Base-by-base conservation (phyloP, 345 rosid species). In the Sonneratia caseolaris region DNA sequence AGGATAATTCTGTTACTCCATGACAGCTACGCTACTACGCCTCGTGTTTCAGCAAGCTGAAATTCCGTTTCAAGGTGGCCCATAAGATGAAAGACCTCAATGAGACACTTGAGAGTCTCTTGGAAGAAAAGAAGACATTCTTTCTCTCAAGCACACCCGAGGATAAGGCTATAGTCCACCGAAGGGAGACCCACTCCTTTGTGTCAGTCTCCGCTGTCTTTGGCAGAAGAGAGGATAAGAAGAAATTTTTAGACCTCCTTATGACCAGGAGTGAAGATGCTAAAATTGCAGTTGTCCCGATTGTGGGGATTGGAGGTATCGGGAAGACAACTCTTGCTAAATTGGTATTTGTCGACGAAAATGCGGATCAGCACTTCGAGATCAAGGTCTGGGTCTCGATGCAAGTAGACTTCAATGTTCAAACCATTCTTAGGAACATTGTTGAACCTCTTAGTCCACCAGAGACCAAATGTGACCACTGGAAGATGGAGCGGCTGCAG, bases 321-420 rank as follows among this genome's bases (percentile, higher is more conserved):
- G 79, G 83, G 24, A 80, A 80, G 75, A 76, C 82, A 0, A 61
- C 78, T 7, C 74, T 80, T 1, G 83, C 74, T 3, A 74, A 77
- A 70, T 32, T 70, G 72, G 80, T 70, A 9, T 80, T 15, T 56
- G n/a, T 45, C 43, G 78, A 80, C 66, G 32, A 53, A 22, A 70
- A 36, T 24, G 65, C 73, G 37, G 43, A 4, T 15, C 7, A 24
- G 35, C 66, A 36, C 73, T 80, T 81, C 47, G 66, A 48, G 3
- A 24, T 11, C 32, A 81, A 53, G 40, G 19, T 66, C 4, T 78
- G 79, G 80, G 61, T 74, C 19, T 66, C 61, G 47, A 72, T 45
- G n/a, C 69, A 3, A 10, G 42, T 32, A 37, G 73, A 80, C 6
- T 80, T 69, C 21, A 7, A 16, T 5, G 2, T 21, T 35, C 65